A percentile compares a stretch with the other conserved stretches of the same genome.
Evolutionary conservation across 768 basidiomycete genomes (phyloP).

Genomic region (Mycena maculata): DNA sequence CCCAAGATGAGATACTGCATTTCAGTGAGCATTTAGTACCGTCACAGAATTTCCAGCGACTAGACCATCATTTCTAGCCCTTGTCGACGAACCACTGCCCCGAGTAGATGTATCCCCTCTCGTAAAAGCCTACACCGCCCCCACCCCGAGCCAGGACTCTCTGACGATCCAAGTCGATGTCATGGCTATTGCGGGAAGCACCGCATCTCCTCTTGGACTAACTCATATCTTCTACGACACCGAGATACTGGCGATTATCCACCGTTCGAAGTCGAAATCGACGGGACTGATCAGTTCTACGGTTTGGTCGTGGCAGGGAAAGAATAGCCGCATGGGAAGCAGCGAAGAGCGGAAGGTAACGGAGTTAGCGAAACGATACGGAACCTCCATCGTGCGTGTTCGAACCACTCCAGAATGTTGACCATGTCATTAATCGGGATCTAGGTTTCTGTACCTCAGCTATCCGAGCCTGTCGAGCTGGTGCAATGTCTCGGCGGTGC

Average conservation of each 20-base stretch:
- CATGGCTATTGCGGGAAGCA: conserved; percentile 65
- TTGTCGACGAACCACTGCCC: conserved; percentile 58
- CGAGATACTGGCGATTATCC: conserved; percentile 75
- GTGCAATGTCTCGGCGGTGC: conserved; percentile 74
- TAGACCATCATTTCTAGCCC: conserved; percentile 44
- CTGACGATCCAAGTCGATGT: conserved; percentile 82
- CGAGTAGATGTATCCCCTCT: conserved; percentile 60
- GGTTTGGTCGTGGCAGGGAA: conserved; percentile 85
- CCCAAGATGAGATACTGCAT: conserved; percentile 42
- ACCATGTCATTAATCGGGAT: conserved; percentile 4
- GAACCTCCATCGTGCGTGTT: conserved; percentile 68
- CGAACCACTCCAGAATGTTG: neutral
- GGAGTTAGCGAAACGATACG: conserved; percentile 80
- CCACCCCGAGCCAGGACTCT: conserved; percentile 47
- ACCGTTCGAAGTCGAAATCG: conserved; percentile 74
- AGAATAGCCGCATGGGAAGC: conserved; percentile 61
- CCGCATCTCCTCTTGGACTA: conserved; percentile 59
- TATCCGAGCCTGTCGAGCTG: conserved; percentile 72
- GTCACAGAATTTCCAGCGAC: neutral
- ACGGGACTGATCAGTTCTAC: conserved; percentile 74
- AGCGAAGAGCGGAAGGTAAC: conserved; percentile 73
- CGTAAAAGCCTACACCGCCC: conserved; percentile 43
- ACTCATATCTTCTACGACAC: conserved; percentile 76
- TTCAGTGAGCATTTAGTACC: conserved; percentile 39
- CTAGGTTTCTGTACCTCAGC: conserved; percentile 64